Evolutionary conservation across 2,329 filamentous ascomycete species (phyloP), one percentile per base, ranked within the genome.

Genomic region (Alternaria conjuncta): DNA sequence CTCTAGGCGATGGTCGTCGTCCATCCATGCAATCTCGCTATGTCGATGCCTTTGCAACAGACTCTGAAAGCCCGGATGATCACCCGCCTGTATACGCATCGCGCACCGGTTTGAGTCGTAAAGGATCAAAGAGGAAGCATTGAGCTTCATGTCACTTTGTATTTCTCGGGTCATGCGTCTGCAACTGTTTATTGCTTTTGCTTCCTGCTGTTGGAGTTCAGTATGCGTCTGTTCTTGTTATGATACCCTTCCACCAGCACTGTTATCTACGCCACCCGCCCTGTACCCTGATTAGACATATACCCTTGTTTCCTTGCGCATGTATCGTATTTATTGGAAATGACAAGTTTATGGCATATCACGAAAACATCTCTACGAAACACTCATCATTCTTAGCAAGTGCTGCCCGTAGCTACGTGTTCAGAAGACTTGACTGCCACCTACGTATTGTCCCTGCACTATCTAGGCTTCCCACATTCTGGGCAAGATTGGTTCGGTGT

Each of bases 1-100:
- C 67, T 6, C 15, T 43, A 10, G 28, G 54, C 11, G 55, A 61
- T 26, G 55, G 57, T 10, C 68, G 67, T 11, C 64, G 69, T 41
- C 54, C 68, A 28, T 54, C 65, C 9, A 61, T 67, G 13, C 65
- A 63, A 43, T 57, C 66, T 4, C 69, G 67, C 23, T 70, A 67
- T 54, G 63, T 68, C 5, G 63, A 64, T 18, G 59, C 66, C 3
- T 72, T 69, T 30, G 69, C 66, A 30, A 59, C 43, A 10, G 66
- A 67, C 8, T 67, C 64, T 15, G 49, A 64, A 25, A 50, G 47
- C 26, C 23, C 46, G 4, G 66, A 65, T 3, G 61, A 65, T 7
- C 18, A 43, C 2, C 46, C 57, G 5, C 55, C 60, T 23, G 28
- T 20, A 26, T 55, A 60, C 57, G 50, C 41, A 25, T 55, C 64